Base-by-base conservation (phyloP, 352 stramenopile genomes). In the Lagenidium giganteum region DNA sequence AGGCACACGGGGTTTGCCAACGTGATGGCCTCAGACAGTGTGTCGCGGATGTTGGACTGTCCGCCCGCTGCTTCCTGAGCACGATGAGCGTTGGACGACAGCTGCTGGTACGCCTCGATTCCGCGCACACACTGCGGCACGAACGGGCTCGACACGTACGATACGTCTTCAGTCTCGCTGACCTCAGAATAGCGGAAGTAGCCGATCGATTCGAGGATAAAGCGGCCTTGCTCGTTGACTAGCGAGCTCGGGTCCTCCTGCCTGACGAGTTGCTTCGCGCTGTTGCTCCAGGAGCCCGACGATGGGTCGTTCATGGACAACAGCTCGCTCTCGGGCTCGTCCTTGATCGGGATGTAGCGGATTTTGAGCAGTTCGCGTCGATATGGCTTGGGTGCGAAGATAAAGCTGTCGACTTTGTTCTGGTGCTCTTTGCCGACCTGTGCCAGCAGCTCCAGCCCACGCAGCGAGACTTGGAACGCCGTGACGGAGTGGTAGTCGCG, bases 141-240 rank as follows among this genome's bases (percentile, higher is more conserved):
- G 48, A 98, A 98, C 5, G 94, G 87, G 8, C 70, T 95, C 24
- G 84, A 97, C 1, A 98, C 93, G 44, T 98, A 98, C 17, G 87
- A 97, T 17, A 98, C 90, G 57, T 97, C 90, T 51, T 98, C 94
- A 3, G 73, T 97, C 43, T 98, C 89, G n/a, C 90, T 98, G 5
- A 97, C 93, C 9, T 87, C 93, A 12, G 83, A 96, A 45, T 96
- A 89, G 11, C 81, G 79, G 39, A 78, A 81, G 57, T 97, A 98
- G 2, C 85, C 91, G 48, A 79, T 87, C 1, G 73, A 78, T 36
- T 74, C 57, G 16, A 77, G 69, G 38, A 88, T 55, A 24, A 96
- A 72, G 43, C 80, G 87, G 38, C 77, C 88, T 37, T 70, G 60
- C 35, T 64, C 54, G 20, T 62, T 52, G 30, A 62, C n/a, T n/a